A percentile compares a stretch with the other conserved stretches of the same genome.
Conservation (phyloP, 2,329 filamentous ascomycete genomes). For the Ascochyta viciae-villosae region DNA sequence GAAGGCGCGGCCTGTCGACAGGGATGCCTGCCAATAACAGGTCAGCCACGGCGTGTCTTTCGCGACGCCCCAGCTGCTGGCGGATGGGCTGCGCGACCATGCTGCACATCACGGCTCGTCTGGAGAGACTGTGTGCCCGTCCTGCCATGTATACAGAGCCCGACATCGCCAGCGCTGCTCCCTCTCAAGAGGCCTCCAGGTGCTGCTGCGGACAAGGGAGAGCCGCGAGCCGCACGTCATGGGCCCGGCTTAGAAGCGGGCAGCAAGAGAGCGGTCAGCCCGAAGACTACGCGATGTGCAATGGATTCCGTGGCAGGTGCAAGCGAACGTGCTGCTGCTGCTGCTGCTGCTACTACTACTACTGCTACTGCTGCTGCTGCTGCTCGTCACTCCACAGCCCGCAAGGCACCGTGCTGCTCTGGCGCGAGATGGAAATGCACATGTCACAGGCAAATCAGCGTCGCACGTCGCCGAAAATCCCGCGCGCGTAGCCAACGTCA, state of each 20-base stretch:
- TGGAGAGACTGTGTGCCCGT: neutral
- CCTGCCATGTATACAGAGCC: neutral
- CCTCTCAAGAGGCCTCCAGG: neutral
- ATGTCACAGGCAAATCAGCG: slow-evolving; percentile 40
- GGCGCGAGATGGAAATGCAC: slow-evolving; percentile 23
- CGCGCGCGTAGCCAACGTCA: slow-evolving; percentile 44
- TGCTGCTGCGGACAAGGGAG: slow-evolving; percentile 8
- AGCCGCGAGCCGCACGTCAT: slow-evolving; percentile 13
- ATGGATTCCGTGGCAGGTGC: slow-evolving; percentile 8
- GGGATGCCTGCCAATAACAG: slow-evolving; percentile 28
- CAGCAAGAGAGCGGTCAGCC: slow-evolving; percentile 18
- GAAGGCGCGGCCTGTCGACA: slow-evolving; percentile 18
- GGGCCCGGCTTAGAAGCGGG: slow-evolving; percentile 10
- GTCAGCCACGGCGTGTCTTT: slow-evolving; percentile 20
- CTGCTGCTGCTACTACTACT: slow-evolving; percentile 5
- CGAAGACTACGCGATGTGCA: slow-evolving; percentile 16
- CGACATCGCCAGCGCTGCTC: neutral
- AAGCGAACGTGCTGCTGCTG: slow-evolving; percentile 11
- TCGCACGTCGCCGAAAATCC: slow-evolving; percentile 27
- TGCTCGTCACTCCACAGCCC: slow-evolving; percentile 1
- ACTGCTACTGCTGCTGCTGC: neutral
- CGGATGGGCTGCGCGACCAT: slow-evolving; percentile 10
- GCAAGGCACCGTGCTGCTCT: slow-evolving; percentile 3
- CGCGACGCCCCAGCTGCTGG: slow-evolving; percentile 11
- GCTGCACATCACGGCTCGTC: slow-evolving; percentile 8